A percentile compares a stretch with the other conserved stretches of the same genome.
Conservation (phyloP, 805 yeast species). For the Komagataella populi region DNA sequence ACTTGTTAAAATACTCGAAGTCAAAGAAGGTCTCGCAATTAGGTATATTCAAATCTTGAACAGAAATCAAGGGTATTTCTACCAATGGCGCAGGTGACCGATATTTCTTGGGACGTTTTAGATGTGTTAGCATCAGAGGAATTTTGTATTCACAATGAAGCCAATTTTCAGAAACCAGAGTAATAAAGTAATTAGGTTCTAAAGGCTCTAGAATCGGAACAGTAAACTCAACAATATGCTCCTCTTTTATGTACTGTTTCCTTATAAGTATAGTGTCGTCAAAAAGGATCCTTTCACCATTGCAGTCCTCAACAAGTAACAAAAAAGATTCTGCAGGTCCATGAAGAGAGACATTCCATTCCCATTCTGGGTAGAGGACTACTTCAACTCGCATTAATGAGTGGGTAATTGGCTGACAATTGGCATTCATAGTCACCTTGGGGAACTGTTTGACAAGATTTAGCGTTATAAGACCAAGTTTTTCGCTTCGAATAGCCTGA, state of each 20-base stretch:
- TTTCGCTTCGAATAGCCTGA: conserved; percentile 63
- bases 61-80: conserved; percentile 37
- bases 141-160: conserved; percentile 52
- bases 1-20: conserved; percentile 47
- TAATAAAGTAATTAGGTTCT: conserved; percentile 61
- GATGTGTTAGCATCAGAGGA: conserved; percentile 40
- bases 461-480: conserved; percentile 44
- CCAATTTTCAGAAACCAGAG: conserved; percentile 76
- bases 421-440: conserved; percentile 38
- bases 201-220: conserved; percentile 43
- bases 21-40: conserved; percentile 33
- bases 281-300: conserved; percentile 64
- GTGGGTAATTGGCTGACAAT: conserved; percentile 68
- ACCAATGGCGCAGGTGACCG: conserved; percentile 47
- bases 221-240: conserved; percentile 49
- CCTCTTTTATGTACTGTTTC: conserved; percentile 33
- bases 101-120: conserved; percentile 49
- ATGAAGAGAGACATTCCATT: conserved; percentile 59
- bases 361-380: conserved; percentile 60
- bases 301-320: conserved; percentile 67
- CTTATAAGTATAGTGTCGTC: conserved; percentile 39
- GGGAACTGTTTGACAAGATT: conserved; percentile 67
- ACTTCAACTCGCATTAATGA: conserved; percentile 52
- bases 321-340: conserved; percentile 53
- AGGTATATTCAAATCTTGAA: conserved; percentile 28